Percentiles rank a stretch among this genome's conserved stretches.
Conservation (phyloP, 345 rosid genomes). For the Zanthoxylum bungeanum region DNA sequence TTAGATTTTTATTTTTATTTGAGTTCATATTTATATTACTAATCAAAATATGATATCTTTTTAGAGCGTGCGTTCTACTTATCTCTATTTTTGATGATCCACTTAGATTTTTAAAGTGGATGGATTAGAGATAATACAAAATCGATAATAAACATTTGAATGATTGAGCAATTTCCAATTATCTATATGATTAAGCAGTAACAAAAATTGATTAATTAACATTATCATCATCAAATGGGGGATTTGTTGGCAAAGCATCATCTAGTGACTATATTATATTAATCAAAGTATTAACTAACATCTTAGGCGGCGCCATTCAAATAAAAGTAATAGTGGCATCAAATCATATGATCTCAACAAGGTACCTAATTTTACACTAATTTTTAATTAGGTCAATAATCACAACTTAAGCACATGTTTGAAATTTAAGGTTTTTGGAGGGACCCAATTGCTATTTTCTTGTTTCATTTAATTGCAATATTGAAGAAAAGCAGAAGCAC, state of each 20-base stretch:
- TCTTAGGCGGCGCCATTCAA: constrained; percentile 11
- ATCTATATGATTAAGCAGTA: background rate
- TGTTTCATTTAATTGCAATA: background rate
- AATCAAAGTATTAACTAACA: background rate
- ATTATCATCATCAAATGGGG: background rate
- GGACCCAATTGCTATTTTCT: constrained; percentile 6
- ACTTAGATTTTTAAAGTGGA: too few species aligned
- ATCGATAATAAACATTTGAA: too few species aligned
- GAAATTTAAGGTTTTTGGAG: constrained; percentile 8
- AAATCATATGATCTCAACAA: constrained; percentile 18
- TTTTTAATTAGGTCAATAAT: constrained; percentile 25
- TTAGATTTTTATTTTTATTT: too few species aligned
- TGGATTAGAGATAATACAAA: too few species aligned
- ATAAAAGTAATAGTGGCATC: constrained; percentile 18
- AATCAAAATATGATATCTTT: too few species aligned
- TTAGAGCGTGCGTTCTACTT: too few species aligned
- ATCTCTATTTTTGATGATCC: too few species aligned
- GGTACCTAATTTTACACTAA: constrained; percentile 15
- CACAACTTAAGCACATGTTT: constrained; percentile 18
- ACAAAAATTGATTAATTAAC: background rate
- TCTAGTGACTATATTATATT: background rate
- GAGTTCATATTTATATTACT: too few species aligned
- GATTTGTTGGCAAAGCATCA: constrained; percentile 2
- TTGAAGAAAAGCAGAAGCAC: constrained; percentile 21
- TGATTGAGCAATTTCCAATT: too few species aligned